These are phyloP conservation scores for Thielaviopsis populi DNA, from an alignment of 2,329 filamentous ascomycete species.

Conservation along the genomic window DNA sequence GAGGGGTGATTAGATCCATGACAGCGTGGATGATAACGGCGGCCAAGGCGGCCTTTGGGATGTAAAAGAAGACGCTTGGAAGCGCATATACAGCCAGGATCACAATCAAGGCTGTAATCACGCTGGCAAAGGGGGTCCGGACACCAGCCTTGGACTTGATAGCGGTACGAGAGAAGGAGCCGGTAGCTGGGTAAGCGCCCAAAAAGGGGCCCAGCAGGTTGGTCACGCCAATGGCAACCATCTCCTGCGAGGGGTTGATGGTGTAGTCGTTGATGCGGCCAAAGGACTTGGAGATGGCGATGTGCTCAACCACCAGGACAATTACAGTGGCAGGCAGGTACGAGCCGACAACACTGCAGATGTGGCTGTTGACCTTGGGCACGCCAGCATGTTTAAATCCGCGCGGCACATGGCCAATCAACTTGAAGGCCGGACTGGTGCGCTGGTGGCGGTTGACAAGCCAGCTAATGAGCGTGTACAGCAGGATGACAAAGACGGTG, in stretches of 20 bases:
- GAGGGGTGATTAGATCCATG: slow-evolving; percentile 69
- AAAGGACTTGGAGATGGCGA: slow-evolving; percentile 71
- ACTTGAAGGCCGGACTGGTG: slow-evolving; percentile 51
- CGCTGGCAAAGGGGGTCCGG: slow-evolving; percentile 69
- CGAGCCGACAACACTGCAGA: slow-evolving; percentile 47
- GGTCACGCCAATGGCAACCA: slow-evolving; percentile 61
- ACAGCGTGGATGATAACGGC: slow-evolving; percentile 87
- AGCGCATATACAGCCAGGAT: slow-evolving; percentile 73
- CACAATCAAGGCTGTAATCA: slow-evolving; percentile 70
- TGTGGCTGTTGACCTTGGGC: slow-evolving; percentile 42
- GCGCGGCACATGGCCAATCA: slow-evolving; percentile 64
- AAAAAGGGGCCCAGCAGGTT: slow-evolving; percentile 67
- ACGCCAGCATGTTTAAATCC: slow-evolving; percentile 59
- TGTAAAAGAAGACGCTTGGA: slow-evolving; percentile 75
- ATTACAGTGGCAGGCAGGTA: slow-evolving; percentile 62
- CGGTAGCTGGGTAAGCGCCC: slow-evolving; percentile 72
- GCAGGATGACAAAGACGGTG: slow-evolving; percentile 76
- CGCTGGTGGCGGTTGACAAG: slow-evolving; percentile 58
- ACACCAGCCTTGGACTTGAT: slow-evolving; percentile 93
- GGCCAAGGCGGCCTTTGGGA: slow-evolving; percentile 59
- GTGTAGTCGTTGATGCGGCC: slow-evolving; percentile 68
- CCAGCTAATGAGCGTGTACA: slow-evolving; percentile 87
- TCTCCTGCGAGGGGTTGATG: slow-evolving; percentile 64
- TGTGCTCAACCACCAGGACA: slow-evolving; percentile 66
- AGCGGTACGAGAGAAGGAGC: slow-evolving; percentile 79